Conservation (phyloP, 176 grass and related monocot genomes). For the Oryza nivara region DNA sequence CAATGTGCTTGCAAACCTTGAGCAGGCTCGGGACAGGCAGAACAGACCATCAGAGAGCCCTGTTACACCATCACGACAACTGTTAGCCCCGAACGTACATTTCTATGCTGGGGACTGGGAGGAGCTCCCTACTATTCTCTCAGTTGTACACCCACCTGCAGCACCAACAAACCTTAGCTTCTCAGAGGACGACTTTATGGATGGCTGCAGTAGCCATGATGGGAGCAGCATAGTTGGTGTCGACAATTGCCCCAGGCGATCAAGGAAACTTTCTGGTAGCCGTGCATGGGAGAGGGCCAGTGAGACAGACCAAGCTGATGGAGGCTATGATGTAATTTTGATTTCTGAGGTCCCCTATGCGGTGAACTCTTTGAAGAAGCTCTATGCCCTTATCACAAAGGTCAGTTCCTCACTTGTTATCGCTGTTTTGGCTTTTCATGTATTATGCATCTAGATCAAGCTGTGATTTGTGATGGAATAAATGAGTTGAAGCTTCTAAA, state of each 20-base stretch:
- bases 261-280: constrained; percentile 93
- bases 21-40: constrained; percentile 75
- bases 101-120: constrained; percentile 92
- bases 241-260: constrained; percentile 61
- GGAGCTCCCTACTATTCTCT: constrained; percentile 80
- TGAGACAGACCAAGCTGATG: constrained; percentile 60
- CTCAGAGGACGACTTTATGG: constrained; percentile 90
- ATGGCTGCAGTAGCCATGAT: constrained; percentile 80
- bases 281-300: constrained; percentile 89
- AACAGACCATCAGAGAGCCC: constrained; percentile 83
- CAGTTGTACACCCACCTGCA: constrained; percentile 57
- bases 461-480: neutral
- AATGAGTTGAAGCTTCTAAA: neutral
- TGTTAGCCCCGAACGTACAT: constrained; percentile 68
- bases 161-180: constrained; percentile 69
- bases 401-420: constrained; percentile 43
- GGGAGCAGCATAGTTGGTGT: constrained; percentile 74
- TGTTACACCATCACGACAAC: constrained; percentile 83
- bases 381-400: constrained; percentile 89
- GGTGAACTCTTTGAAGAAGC: constrained; percentile 67
- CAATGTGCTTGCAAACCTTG: constrained; percentile 93
- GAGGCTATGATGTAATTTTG: constrained; percentile 84
- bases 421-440: neutral
- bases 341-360: constrained; percentile 74
- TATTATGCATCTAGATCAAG: neutral